Percentiles rank a stretch among this genome's conserved stretches.
These are phyloP conservation scores for Mentha longifolia DNA, from an alignment of 257 asterid genomes.

Conservation along the genomic window DNA sequence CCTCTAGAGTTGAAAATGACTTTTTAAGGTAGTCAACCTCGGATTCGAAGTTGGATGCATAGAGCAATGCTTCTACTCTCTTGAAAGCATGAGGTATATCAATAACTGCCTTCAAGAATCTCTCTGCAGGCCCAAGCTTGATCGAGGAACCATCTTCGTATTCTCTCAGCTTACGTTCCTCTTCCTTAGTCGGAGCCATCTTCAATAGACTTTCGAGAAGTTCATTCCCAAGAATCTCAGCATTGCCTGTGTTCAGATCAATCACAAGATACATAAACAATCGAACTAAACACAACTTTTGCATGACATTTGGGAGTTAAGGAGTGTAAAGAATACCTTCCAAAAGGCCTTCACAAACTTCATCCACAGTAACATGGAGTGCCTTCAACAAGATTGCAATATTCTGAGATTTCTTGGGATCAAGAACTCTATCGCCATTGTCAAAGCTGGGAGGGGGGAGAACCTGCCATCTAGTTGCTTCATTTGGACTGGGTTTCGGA, in stretches of 20 bases:
- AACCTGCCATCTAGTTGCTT: slow-evolving; percentile 56
- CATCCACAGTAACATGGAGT: slow-evolving; percentile 86
- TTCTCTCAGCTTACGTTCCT: slow-evolving; percentile 81
- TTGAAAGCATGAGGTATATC: slow-evolving; percentile 87
- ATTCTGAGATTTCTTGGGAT: slow-evolving; percentile 93
- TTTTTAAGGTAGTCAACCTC: slow-evolving; percentile 86
- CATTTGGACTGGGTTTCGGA: slow-evolving; percentile 63
- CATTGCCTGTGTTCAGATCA: slow-evolving; percentile 65
- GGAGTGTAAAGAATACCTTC: slow-evolving; percentile 60
- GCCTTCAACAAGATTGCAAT: slow-evolving; percentile 89
- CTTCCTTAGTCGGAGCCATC: slow-evolving; percentile 97
- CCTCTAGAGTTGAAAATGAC: slow-evolving; percentile 93
- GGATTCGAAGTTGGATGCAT: slow-evolving; percentile 71
- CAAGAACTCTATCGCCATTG: slow-evolving; percentile 68
- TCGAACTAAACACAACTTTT: neutral
- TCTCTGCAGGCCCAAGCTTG: slow-evolving; percentile 92
- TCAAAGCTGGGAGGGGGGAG: slow-evolving; percentile 72
- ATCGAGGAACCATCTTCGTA: slow-evolving; percentile 68
- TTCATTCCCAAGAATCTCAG: slow-evolving; percentile 77
- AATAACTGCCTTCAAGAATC: slow-evolving; percentile 75
- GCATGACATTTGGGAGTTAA: neutral
- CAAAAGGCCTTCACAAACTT: slow-evolving; percentile 88
- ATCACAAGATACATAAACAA: neutral
- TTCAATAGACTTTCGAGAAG: slow-evolving; percentile 89
- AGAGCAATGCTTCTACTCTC: slow-evolving; percentile 86